Conservation (phyloP, 2,329 filamentous ascomycete genomes). For the Stachybotrys chlorohalonatus region DNA sequence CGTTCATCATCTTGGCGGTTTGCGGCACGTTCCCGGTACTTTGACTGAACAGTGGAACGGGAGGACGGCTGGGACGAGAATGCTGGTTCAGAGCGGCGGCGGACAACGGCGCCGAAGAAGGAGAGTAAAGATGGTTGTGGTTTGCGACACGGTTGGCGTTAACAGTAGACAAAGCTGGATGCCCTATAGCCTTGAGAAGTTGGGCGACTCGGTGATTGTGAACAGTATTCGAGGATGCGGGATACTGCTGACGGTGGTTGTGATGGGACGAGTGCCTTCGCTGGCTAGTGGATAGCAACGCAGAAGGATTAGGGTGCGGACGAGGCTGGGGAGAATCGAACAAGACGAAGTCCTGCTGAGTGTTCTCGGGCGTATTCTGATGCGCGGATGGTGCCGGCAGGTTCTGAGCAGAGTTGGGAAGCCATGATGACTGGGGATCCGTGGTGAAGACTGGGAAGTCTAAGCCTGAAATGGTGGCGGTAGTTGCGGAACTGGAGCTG, state of each 20-base stretch:
- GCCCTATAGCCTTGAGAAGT: conserved; percentile 49
- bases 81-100: conserved; percentile 48
- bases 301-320: conserved; percentile 25
- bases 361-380: conserved; percentile 39
- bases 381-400: conserved; percentile 55
- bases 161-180: conserved; percentile 43
- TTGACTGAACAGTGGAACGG: conserved; percentile 63
- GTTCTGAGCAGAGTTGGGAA: conserved; percentile 57
- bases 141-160: conserved; percentile 45
- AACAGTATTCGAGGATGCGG: conserved; percentile 20
- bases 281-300: conserved; percentile 29
- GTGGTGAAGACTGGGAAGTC: conserved; percentile 72
- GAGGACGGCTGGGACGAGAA: conserved; percentile 47
- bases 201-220: conserved; percentile 52
- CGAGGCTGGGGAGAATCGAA: conserved; percentile 47
- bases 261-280: conserved; percentile 36
- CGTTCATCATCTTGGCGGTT: conserved; percentile 34
- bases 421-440: conserved; percentile 76
- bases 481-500: conserved; percentile 47
- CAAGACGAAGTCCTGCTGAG: conserved; percentile 70
- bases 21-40: conserved; percentile 43
- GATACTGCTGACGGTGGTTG: conserved; percentile 34
- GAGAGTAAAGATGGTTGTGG: conserved; percentile 48
- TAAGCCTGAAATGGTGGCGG: conserved; percentile 53
- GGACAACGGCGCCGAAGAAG: conserved; percentile 56